Percentiles rank a stretch among this genome's conserved stretches.
Conservation (phyloP, 352 stramenopile species). For the Phytopythium delawarense region DNA sequence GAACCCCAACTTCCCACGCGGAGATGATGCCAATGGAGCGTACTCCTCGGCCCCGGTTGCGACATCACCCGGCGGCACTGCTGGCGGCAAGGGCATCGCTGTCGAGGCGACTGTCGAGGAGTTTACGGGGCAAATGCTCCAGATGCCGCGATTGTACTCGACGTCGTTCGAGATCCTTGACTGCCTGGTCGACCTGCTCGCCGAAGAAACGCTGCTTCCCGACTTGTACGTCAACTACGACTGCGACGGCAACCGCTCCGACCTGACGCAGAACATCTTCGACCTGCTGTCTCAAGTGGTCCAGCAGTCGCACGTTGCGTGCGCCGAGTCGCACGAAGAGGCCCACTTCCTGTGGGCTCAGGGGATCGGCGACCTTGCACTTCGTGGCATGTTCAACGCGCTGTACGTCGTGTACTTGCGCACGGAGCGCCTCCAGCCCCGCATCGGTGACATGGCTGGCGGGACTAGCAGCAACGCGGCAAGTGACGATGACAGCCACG, state of each 20-base stretch:
- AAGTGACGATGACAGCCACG: slow-evolving; percentile 23
- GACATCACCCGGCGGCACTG: background rate
- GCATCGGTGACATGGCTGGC: slow-evolving; percentile 10
- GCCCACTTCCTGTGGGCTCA: slow-evolving; percentile 67
- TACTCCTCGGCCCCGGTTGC: background rate
- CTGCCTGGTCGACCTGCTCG: slow-evolving; percentile 95
- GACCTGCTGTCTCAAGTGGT: slow-evolving; percentile 89
- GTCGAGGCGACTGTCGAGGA: slow-evolving; percentile 58
- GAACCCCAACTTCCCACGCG: slow-evolving; percentile 55
- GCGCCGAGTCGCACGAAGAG: slow-evolving; percentile 68
- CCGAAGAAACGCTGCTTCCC: slow-evolving; percentile 92
- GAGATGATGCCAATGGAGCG: slow-evolving; percentile 16
- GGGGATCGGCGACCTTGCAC: slow-evolving; percentile 54
- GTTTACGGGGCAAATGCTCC: slow-evolving; percentile 55
- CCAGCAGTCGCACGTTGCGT: slow-evolving; percentile 58
- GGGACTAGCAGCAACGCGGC: slow-evolving; percentile 12
- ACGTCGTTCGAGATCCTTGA: slow-evolving; percentile 83
- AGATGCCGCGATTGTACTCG: slow-evolving; percentile 45
- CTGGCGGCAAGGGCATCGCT: slow-evolving; percentile 1
- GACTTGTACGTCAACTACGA: slow-evolving; percentile 99
- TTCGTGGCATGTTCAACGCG: slow-evolving; percentile 71
- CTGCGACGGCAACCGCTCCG: slow-evolving; percentile 95
- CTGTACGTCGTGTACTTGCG: slow-evolving; percentile 70
- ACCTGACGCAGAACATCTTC: slow-evolving; percentile 91
- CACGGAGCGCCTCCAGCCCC: slow-evolving; percentile 31